phyloP scores from a whole-genome alignment of 164 flowering plant species.

The Echeveria elegans region DNA sequence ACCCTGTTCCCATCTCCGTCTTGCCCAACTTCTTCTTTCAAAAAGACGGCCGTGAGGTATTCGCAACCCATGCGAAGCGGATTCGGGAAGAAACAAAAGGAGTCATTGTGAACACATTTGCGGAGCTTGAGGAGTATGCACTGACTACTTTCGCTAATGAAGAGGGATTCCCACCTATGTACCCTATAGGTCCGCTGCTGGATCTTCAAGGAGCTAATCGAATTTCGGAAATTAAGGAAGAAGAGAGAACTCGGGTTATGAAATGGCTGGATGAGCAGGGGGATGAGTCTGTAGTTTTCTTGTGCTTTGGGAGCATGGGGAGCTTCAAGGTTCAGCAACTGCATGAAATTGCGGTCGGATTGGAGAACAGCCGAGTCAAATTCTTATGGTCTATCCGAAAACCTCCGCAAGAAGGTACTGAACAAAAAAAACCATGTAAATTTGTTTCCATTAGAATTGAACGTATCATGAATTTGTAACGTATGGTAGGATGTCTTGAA shows the following conservation, averaged over 20 bases:
- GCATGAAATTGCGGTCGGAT: conserved; percentile 9
- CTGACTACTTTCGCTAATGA: conserved; percentile 7
- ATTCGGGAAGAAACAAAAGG: conserved; percentile 15
- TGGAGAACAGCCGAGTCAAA: conserved; percentile 10
- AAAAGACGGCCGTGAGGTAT: background rate
- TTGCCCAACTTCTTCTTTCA: background rate
- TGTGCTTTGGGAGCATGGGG: conserved; percentile 19
- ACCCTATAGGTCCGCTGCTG: conserved; percentile 21
- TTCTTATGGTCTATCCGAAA: conserved; percentile 13
- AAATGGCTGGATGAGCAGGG: conserved; percentile 15
- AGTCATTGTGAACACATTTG: conserved; percentile 21
- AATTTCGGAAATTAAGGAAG: background rate
- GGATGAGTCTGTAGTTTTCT: conserved; percentile 11
- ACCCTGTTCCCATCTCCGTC: conserved; percentile 17
- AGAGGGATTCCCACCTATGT: conserved; percentile 13
- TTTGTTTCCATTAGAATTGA: background rate
- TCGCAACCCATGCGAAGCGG: background rate
- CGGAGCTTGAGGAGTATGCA: conserved; percentile 19
- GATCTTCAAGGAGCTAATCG: background rate
- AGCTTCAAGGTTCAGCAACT: conserved; percentile 5
- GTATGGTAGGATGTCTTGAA: background rate
- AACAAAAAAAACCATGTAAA: background rate
- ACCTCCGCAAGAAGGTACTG: background rate
- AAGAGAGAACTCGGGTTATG: background rate
- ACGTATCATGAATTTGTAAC: too few relatives aligned